phyloP scores from a whole-genome alignment of 768 basidiomycete genomes.

The Suillus discolor region DNA sequence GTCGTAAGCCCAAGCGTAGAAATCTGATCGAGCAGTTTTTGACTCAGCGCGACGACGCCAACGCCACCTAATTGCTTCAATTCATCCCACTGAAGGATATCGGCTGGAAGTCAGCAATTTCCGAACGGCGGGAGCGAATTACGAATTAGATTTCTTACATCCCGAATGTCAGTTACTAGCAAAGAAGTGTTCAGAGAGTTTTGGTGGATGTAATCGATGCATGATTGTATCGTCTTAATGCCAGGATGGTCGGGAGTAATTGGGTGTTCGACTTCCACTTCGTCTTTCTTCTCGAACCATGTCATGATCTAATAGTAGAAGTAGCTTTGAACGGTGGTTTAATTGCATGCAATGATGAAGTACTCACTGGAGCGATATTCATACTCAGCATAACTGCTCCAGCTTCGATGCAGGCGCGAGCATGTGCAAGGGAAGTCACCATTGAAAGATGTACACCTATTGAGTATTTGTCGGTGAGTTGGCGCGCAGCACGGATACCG shows the following conservation, averaged over 20 bases:
- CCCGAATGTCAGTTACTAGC: constrained; percentile 44
- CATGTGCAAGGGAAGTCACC: constrained; percentile 58
- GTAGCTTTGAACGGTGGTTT: constrained; percentile 7
- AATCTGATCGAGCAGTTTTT: constrained; percentile 40
- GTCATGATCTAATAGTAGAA: constrained; percentile 38
- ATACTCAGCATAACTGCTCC: constrained; percentile 51
- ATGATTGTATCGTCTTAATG: constrained; percentile 48
- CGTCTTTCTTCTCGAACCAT: constrained; percentile 42
- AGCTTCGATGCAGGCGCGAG: constrained; percentile 55
- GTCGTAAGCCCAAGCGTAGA: constrained; percentile 32
- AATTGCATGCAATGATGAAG: background rate
- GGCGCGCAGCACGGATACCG: constrained; percentile 50
- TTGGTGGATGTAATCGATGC: constrained; percentile 43
- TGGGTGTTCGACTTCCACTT: constrained; percentile 14
- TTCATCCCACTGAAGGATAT: constrained; percentile 40
- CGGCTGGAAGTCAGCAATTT: constrained; percentile 9
- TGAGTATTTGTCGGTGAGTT: constrained; percentile 38
- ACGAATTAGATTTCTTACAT: constrained; percentile 31
- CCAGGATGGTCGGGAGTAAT: constrained; percentile 39
- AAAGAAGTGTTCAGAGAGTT: constrained; percentile 43
- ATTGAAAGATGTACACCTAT: constrained; percentile 54
- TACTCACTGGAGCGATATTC: constrained; percentile 49
- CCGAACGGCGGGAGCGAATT: background rate
- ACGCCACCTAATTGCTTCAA: constrained; percentile 43
- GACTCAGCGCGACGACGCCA: constrained; percentile 45